phyloP scores from a whole-genome alignment of 2,329 filamentous ascomycete genomes.

The Colletotrichum sidae region DNA sequence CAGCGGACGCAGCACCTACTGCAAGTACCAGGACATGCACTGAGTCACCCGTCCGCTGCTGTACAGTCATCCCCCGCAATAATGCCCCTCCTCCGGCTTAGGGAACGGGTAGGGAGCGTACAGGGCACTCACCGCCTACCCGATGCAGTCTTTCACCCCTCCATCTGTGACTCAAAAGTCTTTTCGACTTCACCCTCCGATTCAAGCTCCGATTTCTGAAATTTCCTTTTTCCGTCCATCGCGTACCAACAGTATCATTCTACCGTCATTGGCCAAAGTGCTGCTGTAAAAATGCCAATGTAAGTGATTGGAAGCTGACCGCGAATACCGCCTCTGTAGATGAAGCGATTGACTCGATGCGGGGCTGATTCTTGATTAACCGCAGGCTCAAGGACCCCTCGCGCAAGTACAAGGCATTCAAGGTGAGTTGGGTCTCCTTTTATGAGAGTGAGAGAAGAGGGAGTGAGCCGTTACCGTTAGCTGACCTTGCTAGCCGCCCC shows the following conservation, averaged over 20 bases:
- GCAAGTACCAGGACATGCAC: too few relatives aligned
- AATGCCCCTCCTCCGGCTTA: not conserved
- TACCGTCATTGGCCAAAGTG: not conserved
- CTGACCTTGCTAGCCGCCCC: slow-evolving; percentile 55
- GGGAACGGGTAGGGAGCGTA: not conserved
- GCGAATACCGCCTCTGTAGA: not conserved
- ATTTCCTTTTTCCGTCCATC: not conserved
- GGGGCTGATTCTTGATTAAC: not conserved
- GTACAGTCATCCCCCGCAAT: too few relatives aligned
- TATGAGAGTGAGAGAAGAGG: not conserved
- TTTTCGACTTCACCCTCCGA: not conserved
- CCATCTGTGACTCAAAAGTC: not conserved
- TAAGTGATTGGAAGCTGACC: not conserved
- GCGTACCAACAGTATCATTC: not conserved
- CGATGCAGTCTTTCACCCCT: not conserved
- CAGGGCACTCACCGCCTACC: not conserved
- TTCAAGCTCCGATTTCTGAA: not conserved
- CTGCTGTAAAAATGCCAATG: not conserved
- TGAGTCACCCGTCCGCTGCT: too few relatives aligned
- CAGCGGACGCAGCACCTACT: too few relatives aligned
- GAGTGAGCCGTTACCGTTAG: not conserved
- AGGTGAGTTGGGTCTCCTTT: slow-evolving; percentile 16
- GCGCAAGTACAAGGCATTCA: slow-evolving; percentile 40
- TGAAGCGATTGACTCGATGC: not conserved
- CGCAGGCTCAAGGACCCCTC: slow-evolving; percentile 37